Evolutionary conservation across 1,284 basidiomycete genomes (phyloP), one percentile per base, ranked within the genome.

Genomic region (Acaromyces ingoldii): DNA sequence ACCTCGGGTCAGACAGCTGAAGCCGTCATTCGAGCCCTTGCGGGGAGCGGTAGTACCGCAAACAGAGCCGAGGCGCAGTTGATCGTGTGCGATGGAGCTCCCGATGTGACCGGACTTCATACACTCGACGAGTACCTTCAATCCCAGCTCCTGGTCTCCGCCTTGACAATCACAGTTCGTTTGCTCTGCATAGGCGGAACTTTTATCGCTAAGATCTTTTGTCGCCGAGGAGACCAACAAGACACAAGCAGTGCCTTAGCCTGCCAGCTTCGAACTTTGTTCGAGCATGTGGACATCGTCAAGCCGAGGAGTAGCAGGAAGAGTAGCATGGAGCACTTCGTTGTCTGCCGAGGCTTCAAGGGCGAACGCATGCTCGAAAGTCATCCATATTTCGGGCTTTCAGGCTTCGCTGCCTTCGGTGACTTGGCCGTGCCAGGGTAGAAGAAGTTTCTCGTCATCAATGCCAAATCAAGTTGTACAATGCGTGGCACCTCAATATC

Each of bases 41-140:
- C 43, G n/a, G 26, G 29, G 9, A 25, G 26, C 6, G 25, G 33
- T 1, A 59, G 22, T 49, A 44, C 28, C 54, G 53, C 38, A 36
- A 36, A 13, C 51, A 44, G 78, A 3, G 67, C 77, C 6, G 76
- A 78, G 47, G 80, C 81, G 0, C 79, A 82, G 52, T 70, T 83
- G 31, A 80, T 82, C 25, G 78, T 83, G 1, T 83, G 82, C 58
- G 82, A 83, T 57, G 82, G 82, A 7, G 82, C 82, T 15, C 81
- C 82, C 2, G 82, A 83, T 63, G 81, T 83, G 9, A 82, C 81
- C 3, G 82, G 82, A 22, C 75, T 83, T 0, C 81, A 82, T 57
- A 80, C 80, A 56, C 74, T 83, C 19, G 82, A 83, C 69, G 81
- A 81, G 26, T 81, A 81, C 57, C 76, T 82, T 4, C 82, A 83